Conservation (phyloP, 345 rosid species). For the Carallia pectinifolia region DNA sequence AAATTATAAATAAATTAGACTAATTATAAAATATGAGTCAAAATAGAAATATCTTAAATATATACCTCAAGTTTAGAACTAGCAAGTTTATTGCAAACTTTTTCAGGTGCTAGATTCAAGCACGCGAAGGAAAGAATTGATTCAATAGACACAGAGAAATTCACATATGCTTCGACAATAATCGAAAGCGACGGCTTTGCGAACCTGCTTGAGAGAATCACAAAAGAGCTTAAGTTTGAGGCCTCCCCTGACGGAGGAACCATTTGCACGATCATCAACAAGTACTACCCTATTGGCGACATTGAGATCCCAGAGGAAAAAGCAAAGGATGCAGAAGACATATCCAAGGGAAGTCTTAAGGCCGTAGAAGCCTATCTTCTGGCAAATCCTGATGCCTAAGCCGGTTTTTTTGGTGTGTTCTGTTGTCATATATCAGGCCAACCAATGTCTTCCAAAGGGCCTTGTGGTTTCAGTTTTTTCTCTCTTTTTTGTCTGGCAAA, state of each 20-base stretch:
- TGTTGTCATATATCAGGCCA: too few species aligned
- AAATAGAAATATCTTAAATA: too few species aligned
- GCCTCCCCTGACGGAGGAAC: constrained; percentile 29
- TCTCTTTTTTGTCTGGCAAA: too few species aligned
- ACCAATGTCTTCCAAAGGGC: too few species aligned
- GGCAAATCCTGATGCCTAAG: constrained; percentile 23
- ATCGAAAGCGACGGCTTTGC: constrained; percentile 32
- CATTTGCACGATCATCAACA: constrained; percentile 34
- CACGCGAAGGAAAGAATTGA: constrained; percentile 39
- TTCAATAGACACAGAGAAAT: constrained; percentile 37
- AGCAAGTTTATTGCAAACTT: background rate
- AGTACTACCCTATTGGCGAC: constrained; percentile 15
- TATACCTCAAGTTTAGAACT: background rate
- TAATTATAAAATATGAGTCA: too few species aligned
- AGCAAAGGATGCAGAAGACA: constrained; percentile 6
- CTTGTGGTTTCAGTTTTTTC: too few species aligned
- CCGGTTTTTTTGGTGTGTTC: too few species aligned
- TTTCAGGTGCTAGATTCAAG: constrained; percentile 27
- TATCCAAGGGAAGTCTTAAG: constrained; percentile 18
- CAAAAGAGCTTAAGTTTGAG: constrained; percentile 31
- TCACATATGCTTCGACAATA: constrained; percentile 24
- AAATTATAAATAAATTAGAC: too few species aligned
- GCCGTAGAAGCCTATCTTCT: constrained; percentile 29
- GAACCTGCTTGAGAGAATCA: constrained; percentile 29
- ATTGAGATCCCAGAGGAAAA: constrained; percentile 9